Percentiles rank a stretch among this genome's conserved stretches.
Evolutionary conservation across 257 asterid genomes (phyloP).

Genomic region (Primulina huaijiensis): DNA sequence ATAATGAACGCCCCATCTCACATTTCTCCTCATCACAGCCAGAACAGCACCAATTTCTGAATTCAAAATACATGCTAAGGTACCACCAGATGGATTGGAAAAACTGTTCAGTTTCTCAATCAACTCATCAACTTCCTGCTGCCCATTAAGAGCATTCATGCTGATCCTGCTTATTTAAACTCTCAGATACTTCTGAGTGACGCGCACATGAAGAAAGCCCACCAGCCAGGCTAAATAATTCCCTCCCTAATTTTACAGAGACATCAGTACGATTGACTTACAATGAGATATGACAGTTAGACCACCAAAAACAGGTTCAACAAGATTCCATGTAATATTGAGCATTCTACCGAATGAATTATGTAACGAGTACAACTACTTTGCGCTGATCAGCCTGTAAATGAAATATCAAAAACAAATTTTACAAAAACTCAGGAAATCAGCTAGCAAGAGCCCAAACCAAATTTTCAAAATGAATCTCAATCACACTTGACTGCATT

Average conservation of each 20-base stretch:
- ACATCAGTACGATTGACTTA: conserved; percentile 19
- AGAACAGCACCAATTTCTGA: conserved; percentile 96
- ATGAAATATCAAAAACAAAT: neutral
- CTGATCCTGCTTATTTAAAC: conserved; percentile 30
- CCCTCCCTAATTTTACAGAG: conserved; percentile 24
- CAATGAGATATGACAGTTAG: conserved; percentile 1
- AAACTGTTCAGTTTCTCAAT: conserved; percentile 39
- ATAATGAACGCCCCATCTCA: conserved; percentile 91
- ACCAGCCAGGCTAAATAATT: conserved; percentile 17
- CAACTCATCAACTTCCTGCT: conserved; percentile 42
- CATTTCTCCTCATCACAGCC: conserved; percentile 99
- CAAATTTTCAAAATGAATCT: neutral
- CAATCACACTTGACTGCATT: conserved; percentile 27
- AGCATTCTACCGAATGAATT: neutral
- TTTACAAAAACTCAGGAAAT: conserved; percentile 12
- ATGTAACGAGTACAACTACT: neutral
- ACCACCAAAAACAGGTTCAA: conserved; percentile 7
- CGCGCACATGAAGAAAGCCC: conserved; percentile 34
- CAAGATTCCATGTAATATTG: conserved; percentile 7
- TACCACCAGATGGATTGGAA: conserved; percentile 57
- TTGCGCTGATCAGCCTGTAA: neutral
- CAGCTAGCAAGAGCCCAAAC: conserved; percentile 10
- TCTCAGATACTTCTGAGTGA: conserved; percentile 30
- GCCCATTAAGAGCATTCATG: conserved; percentile 52
- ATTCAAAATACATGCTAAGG: conserved; percentile 83